Conservation (phyloP, 352 stramenopile genomes). For the Globisporangium uncinulatum region DNA sequence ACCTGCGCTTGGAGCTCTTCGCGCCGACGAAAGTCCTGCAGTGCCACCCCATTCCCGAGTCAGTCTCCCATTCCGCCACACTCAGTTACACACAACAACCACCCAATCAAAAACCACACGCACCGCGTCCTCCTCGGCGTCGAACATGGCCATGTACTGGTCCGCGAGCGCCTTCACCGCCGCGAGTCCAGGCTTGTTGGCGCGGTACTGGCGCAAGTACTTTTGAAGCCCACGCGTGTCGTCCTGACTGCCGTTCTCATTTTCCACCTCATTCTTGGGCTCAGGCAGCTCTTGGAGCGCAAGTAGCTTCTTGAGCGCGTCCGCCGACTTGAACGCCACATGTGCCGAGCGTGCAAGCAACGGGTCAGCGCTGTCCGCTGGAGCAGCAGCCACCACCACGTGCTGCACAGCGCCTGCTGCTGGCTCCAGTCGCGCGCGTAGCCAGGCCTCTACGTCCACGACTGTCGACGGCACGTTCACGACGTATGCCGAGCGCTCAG, state of each 20-base stretch:
- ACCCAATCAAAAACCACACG: neutral
- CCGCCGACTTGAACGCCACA: conserved; percentile 71
- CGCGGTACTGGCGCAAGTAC: conserved; percentile 60
- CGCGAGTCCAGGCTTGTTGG: conserved; percentile 57
- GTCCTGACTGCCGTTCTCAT: neutral
- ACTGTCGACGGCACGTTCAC: conserved; percentile 53
- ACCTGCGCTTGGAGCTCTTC: conserved; percentile 77
- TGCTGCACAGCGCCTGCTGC: conserved; percentile 55
- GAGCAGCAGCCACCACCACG: conserved; percentile 20
- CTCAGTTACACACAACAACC: conserved; percentile 2
- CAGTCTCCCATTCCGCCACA: neutral
- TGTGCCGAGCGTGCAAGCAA: conserved; percentile 38
- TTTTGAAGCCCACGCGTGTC: conserved; percentile 11
- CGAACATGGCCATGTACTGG: conserved; percentile 73
- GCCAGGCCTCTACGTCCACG: conserved; percentile 36
- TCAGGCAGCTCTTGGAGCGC: conserved; percentile 27
- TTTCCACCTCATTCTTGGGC: conserved; percentile 11
- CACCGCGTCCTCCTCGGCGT: conserved; percentile 60
- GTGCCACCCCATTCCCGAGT: neutral
- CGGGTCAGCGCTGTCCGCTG: conserved; percentile 12
- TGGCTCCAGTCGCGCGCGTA: conserved; percentile 40
- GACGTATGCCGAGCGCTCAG: conserved; percentile 67
- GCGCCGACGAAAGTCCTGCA: conserved; percentile 38
- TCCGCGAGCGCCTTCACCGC: conserved; percentile 65
- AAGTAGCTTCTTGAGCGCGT: conserved; percentile 52